Evolutionary conservation across 2,329 filamentous ascomycete species (phyloP).

Genomic region (Grosmannia serpens): DNA sequence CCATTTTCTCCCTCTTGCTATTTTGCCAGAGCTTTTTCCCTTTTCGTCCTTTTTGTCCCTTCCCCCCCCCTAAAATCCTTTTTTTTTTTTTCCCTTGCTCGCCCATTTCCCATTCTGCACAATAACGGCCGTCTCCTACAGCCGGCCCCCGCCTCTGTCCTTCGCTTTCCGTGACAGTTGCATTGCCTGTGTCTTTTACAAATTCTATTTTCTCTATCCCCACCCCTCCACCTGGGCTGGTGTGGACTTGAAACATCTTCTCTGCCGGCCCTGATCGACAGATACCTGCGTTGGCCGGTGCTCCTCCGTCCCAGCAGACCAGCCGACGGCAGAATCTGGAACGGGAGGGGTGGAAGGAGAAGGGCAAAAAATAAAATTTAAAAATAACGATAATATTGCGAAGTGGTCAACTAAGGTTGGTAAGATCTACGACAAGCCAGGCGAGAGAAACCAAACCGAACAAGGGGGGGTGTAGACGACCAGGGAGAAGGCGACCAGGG

Average conservation of each 20-base stretch:
- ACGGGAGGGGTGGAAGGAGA: slow-evolving; percentile 2
- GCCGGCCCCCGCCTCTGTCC: neutral
- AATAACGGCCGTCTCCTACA: neutral
- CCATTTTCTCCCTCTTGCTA: neutral
- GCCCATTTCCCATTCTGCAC: neutral
- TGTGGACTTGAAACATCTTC: slow-evolving; percentile 10
- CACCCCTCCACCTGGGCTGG: neutral
- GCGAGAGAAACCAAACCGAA: neutral
- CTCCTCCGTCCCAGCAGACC: slow-evolving; percentile 1
- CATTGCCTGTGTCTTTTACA: neutral
- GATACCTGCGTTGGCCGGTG: slow-evolving; percentile 4
- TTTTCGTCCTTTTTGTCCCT: neutral
- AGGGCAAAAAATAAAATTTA: neutral
- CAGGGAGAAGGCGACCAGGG: neutral
- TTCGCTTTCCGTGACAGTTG: neutral
- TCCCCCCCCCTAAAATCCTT: neutral
- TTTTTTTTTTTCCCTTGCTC: neutral
- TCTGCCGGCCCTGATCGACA: slow-evolving; percentile 13
- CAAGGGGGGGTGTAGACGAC: neutral
- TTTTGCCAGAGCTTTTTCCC: neutral
- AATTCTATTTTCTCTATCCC: neutral
- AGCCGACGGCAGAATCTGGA: slow-evolving; percentile 2
- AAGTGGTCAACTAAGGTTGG: neutral
- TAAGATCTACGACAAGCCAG: slow-evolving; percentile 3
- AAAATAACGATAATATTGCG: neutral